Base-by-base conservation (phyloP, 371 early-diverging fungal genomes). In the Circinella minor region DNA sequence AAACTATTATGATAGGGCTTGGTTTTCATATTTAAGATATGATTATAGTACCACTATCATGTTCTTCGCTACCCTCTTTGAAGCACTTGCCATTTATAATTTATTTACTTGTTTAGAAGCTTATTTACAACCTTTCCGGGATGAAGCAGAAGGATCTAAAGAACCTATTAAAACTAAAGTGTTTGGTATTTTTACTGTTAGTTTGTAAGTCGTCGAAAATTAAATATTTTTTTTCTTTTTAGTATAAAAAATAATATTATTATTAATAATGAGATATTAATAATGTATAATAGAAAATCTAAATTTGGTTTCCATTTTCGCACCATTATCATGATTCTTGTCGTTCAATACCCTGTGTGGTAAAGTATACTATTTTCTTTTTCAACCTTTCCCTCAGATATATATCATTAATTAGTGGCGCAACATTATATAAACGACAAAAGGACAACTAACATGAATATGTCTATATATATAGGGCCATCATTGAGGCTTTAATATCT, bases 291-390 rank as follows among this genome's bases (percentile, higher is more conserved):
- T 71, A 84, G 84, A 27, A 74, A 82, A 75, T 85, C 85, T 9
- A 82, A 81, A 63, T 85, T 79, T 73, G 85, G 85, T 15, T 65
- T 85, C 38, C 85, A 85, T 63, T 85, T 74, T 67, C 73, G 82
- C 14, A 74, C 79, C 9, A 81, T 85, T 11, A 79, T 74, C n/a
- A 80, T 79, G 36, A 81, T 85, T 46, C 71, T 77, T 15, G 81
- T 85, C 14, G 74, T 79, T 20, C 85, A 85, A 62, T 85, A 76
- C 69, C 85, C 85, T 38, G 69, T 85, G n/a, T 85, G 85, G 85
- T 85, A 77, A 72, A 54, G 63, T 27, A 4, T 51, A 8, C 15
- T 51, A n/a, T 14, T 51, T 51, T 43, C 39, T 43, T 43, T 43
- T 9, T 43, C 11, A 43, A 3, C 6, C 0, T 43, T 9, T 43